Conservation (phyloP, 306 rosid genomes). For the Oemleria cerasiformis region DNA sequence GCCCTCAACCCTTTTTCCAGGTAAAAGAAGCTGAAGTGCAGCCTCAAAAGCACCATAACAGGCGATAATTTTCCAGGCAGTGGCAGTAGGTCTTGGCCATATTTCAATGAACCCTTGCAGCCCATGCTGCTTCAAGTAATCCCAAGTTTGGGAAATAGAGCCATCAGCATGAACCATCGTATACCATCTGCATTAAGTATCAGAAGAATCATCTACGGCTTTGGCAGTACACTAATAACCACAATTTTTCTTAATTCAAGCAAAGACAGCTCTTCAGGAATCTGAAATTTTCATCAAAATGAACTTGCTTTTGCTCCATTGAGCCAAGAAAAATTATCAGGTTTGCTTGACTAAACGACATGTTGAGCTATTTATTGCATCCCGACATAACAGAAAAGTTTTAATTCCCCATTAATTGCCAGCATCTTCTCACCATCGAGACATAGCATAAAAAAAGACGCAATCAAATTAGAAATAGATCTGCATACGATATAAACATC, state of each 20-base stretch:
- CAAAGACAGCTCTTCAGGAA: too few relatives aligned
- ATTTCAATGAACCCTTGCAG: constrained; percentile 40
- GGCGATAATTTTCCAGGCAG: constrained; percentile 61
- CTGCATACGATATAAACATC: neutral
- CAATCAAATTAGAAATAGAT: constrained; percentile 1
- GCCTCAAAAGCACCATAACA: constrained; percentile 76
- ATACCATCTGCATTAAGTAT: constrained; percentile 69
- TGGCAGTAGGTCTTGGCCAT: constrained; percentile 77
- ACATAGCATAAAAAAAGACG: neutral
- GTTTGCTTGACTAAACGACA: neutral
- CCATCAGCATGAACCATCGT: constrained; percentile 90
- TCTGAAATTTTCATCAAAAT: neutral
- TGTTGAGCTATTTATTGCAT: neutral
- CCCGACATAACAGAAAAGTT: neutral
- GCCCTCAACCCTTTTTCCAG: constrained; percentile 70
- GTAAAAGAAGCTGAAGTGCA: constrained; percentile 78
- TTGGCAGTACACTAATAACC: neutral
- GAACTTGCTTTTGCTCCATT: neutral
- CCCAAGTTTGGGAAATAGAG: constrained; percentile 47
- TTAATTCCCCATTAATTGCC: neutral
- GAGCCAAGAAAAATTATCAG: neutral
- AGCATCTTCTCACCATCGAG: neutral
- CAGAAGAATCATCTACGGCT: neutral
- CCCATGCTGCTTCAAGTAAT: constrained; percentile 46
- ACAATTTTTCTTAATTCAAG: too few relatives aligned